These are phyloP conservation scores for Acanthamoeba royreba DNA, from an alignment of 208 protist genomes.

Conservation along the genomic window DNA sequence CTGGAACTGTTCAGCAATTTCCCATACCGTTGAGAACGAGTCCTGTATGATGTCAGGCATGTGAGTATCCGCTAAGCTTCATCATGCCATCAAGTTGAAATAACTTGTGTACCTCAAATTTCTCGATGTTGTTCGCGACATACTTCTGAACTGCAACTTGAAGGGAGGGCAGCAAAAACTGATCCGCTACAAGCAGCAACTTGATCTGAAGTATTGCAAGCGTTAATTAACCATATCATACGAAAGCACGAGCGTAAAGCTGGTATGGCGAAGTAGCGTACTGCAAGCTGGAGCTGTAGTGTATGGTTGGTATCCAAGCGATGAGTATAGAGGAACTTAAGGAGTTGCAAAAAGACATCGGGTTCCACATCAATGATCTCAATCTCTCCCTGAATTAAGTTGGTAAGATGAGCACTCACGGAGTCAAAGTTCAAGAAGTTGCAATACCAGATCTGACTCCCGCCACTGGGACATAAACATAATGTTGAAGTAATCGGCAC, in stretches of 20 bases:
- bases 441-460: neutral
- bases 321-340: slow-evolving; percentile 18
- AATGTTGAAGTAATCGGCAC: neutral
- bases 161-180: neutral
- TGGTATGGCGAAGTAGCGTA: too few relatives aligned
- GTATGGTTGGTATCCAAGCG: neutral
- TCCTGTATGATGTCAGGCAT: too few relatives aligned
- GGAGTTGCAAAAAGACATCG: neutral
- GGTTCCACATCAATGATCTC: slow-evolving; percentile 3
- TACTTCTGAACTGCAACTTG: neutral
- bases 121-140: neutral
- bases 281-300: neutral
- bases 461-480: slow-evolving; percentile 13
- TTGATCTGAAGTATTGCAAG: neutral
- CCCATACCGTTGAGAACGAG: neutral
- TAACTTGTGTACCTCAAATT: neutral
- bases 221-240: neutral
- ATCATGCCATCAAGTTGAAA: neutral
- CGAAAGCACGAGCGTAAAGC: too few relatives aligned
- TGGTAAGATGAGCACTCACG: neutral
- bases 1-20: neutral
- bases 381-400: neutral
- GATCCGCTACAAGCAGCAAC: neutral
- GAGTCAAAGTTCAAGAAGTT: too few relatives aligned
- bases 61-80: neutral